Base-by-base conservation (phyloP, 169 alveolate species). In the Toxoplasma gondii region DNA sequence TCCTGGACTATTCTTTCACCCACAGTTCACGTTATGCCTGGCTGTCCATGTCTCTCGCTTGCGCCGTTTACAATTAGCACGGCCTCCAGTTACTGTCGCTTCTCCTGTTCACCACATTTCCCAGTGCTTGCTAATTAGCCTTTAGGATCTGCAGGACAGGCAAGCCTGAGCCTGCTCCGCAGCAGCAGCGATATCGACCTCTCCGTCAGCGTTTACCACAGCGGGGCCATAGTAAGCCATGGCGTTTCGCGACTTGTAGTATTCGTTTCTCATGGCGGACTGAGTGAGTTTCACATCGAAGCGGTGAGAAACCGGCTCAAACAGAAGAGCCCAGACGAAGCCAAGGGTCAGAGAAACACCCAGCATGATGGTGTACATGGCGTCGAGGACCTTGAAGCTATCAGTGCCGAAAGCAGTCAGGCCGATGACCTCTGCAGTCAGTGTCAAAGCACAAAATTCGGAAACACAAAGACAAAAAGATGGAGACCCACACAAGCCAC, bases 211-310 rank as follows among this genome's bases (percentile, higher is more conserved):
- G 45, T 97, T 98, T 43, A 98, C 97, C 24, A 98, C 98, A 31
- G 99, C 98, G 4, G 99, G 99, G 16, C 99, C 99, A 92, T 98
- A 98, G 96, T 98, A 98, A 34, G 99, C 99, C 98, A 98, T 97
- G 45, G 99, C 99, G 91, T 98, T 98, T 88, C 98, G 96, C 16
- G 99, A 97, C 95, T 98, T 98, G 95, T 98, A 98, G 93, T 97
- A 98, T 83, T 98, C 99, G 95, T 98, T 98, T 36, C 99, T 94
- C 96, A 98, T 97, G 0, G 99, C 99, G 78, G 98, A 97, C 96
- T 98, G 99, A 24, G 98, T 97, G 92, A 98, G 95, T 93, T 98
- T 97, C 27, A 98, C 99, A 94, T 98, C 98, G 91, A 96, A 97
- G 90, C 98, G 96, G 93, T 97, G 98, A 80, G 98, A 96, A 27